A percentile compares a stretch with the other conserved stretches of the same genome.
Conservation (phyloP, 2,329 filamentous ascomycete species). For the Pseudogymnoascus sp. region DNA sequence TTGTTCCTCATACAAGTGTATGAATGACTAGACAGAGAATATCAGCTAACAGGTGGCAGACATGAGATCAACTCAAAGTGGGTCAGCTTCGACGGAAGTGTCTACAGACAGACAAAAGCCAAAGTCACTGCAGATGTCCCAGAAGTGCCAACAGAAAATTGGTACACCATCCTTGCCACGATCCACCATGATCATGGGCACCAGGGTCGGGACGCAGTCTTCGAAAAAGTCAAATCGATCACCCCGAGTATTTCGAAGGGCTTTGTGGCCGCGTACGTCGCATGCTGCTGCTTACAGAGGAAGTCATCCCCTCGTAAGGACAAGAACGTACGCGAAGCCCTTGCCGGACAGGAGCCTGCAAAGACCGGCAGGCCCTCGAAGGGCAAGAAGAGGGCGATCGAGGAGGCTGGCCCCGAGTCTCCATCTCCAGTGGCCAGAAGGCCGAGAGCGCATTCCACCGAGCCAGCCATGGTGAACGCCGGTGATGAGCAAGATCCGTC, state of each 20-base stretch:
- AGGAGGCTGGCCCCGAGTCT: not conserved
- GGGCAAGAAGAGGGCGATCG: not conserved
- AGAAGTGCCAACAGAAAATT: not conserved
- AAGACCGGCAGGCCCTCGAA: not conserved
- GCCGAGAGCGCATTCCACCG: not conserved
- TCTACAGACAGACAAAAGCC: not conserved
- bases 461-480: not conserved
- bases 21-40: not conserved
- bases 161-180: not conserved
- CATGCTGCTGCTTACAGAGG: not conserved
- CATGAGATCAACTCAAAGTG: not conserved
- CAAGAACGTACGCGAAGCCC: not conserved
- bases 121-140: not conserved
- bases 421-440: not conserved
- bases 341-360: not conserved
- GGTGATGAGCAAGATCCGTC: conserved; percentile 1
- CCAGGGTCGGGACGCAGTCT: not conserved
- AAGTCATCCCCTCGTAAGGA: not conserved
- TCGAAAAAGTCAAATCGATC: not conserved
- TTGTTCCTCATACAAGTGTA: not conserved
- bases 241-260: conserved; percentile 1
- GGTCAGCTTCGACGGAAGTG: not conserved
- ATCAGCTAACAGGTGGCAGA: not conserved
- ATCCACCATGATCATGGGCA: not conserved
- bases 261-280: not conserved